Base-by-base conservation (phyloP, 306 rosid genomes). In the Trifolium repens region DNA sequence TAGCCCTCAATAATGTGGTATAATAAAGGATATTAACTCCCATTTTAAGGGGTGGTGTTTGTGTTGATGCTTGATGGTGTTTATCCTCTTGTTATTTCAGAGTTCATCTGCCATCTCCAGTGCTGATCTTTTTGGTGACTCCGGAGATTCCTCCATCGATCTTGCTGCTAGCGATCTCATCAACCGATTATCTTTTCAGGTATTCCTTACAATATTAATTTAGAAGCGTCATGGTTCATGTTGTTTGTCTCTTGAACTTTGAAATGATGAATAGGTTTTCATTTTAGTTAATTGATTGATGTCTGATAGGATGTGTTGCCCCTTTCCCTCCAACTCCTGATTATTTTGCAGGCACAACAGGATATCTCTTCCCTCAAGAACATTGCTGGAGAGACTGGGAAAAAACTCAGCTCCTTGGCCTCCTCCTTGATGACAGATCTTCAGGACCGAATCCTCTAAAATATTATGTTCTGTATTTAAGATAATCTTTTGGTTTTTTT, bases 341-440 rank as follows among this genome's bases (percentile, higher is more conserved):
- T 67, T 67, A 47, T 71, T 67, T 78, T 68, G 30, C 85, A 94
- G 98, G 94, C 97, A 15, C 96, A 90, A 44, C 93, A 91, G 81
- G 96, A 94, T 82, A 83, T 94, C 12, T 90, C 96, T 73, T 90
- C 97, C 78, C 80, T 94, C 1, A 94, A 83, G 81, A 91, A 90
- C 76, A 90, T 91, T 27, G 98, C 93, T 0, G 98, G 96, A 55
- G 98, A 91, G 85, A 90, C 98, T 2, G 93, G 97, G 70, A 94
- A 94, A 89, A 94, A 88, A 79, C 96, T 94, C 44, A 84, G 87
- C 87, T 85, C 93, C 22, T 80, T 94, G 68, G 98, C 98, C 19
- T 87, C 93, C 85, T 83, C 82, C 68, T 83, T 94, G 72, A 90
- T 91, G 49, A 91, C 96, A 8, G 97, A 91, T 86, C 77, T 94